Evolutionary conservation across 352 stramenopile species (phyloP), one percentile per base, ranked within the genome.

Genomic region (Plasmopara halstedii): DNA sequence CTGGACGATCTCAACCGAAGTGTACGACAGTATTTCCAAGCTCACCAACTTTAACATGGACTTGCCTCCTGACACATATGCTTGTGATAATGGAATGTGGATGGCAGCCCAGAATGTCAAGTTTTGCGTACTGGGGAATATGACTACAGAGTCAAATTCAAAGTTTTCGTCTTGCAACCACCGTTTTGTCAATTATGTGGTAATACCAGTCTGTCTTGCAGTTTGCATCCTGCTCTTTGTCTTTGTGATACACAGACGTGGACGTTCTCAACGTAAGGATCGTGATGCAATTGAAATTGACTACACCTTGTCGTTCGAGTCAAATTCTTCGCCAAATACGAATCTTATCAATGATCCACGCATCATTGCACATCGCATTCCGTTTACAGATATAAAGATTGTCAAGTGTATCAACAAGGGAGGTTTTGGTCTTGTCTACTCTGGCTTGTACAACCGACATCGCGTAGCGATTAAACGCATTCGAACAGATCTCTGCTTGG

Each of bases 381-480:
- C 67, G 27, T 81, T 74, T 60, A 71, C 81, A 44, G 64, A 84
- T 14, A 43, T 86, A 6, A 70, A 70, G 17, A 56, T 86, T 10
- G 69, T 60, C 13, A 73, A 76, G 23, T 79, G 64, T 25, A 72
- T 86, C 51, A 77, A 64, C 48, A 78, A 83, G 32, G 74, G 74
- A 26, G 71, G 69, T 13, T 83, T 83, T 42, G 74, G 74, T 15
- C 44, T 80, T 17, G 71, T 86, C 10, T 86, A 79, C 50, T 74
- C 61, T 23, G 74, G 74, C 14, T 62, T 74, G 13, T 86, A 83
- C 58, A 72, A 79, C 29, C 62, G 64, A 3, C 69, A 65, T 22
- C 67, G 62, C 9, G 74, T 86, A 7, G 74, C 74, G 17, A 86
- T 86, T 50, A 86, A 86, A 60, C 64, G 63, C 17, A 75, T 86